phyloP scores from a whole-genome alignment of 108 stramenopile species.

The Nannochloropsis oceanica region DNA sequence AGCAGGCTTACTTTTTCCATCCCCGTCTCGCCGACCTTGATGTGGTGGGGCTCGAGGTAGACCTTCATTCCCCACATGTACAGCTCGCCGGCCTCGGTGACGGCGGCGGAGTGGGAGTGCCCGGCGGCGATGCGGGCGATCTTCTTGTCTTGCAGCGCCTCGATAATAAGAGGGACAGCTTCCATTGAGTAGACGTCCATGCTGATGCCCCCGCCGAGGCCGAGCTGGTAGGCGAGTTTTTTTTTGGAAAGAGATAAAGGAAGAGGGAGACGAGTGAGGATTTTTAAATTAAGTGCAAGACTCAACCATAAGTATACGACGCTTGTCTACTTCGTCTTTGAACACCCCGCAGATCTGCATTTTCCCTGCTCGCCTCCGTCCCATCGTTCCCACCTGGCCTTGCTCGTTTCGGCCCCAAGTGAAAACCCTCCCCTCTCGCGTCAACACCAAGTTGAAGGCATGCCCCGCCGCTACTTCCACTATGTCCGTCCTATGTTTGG shows the following conservation, averaged over 20 bases:
- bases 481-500: background rate
- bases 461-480: conserved; percentile 36
- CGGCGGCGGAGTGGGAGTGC: conserved; percentile 59
- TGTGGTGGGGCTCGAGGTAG: conserved; percentile 55
- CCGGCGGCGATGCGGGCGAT: conserved; percentile 59
- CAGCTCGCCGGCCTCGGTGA: conserved; percentile 60
- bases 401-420: conserved; percentile 69
- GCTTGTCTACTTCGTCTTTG: no score
- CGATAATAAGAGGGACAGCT: conserved; percentile 50
- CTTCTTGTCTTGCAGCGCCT: conserved; percentile 39
- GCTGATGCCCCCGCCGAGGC: conserved; percentile 59
- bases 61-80: conserved; percentile 74
- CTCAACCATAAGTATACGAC: no score
- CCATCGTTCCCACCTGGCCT: conserved; percentile 25
- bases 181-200: conserved; percentile 76
- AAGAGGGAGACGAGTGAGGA: background rate
- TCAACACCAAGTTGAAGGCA: conserved; percentile 56
- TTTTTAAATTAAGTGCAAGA: background rate
- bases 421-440: conserved; percentile 48
- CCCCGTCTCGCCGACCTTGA: conserved; percentile 10
- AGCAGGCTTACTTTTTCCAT: background rate
- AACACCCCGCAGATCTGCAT: background rate
- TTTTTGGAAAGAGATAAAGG: no score
- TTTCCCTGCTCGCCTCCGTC: background rate
- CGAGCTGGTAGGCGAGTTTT: no score